Base-by-base conservation (phyloP, 352 stramenopile genomes). In the Phytophthora pinifolia region DNA sequence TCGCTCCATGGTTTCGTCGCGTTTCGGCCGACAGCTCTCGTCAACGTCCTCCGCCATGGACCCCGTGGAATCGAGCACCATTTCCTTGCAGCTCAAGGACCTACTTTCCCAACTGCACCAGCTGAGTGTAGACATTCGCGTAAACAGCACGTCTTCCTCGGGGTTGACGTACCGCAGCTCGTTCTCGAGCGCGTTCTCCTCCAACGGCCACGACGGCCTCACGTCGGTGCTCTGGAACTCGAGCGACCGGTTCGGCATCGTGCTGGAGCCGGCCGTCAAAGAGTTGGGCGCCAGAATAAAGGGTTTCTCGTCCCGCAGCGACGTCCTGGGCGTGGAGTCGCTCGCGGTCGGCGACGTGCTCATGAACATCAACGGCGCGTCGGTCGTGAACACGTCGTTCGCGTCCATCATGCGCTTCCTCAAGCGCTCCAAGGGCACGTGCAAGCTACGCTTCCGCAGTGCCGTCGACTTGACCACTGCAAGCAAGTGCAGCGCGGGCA, bases 211-310 rank as follows among this genome's bases (percentile, higher is more conserved):
- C 38, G 49, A 52, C 15, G 54, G 44, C 37, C 14, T 67, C 13
- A 81, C 69, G 18, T 79, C 78, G 0, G 74, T 91, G 22, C 61
- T 93, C 17, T 93, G 83, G 83, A 89, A 90, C 55, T 79, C 81
- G 1, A 73, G 64, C 10, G 83, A 91, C 59, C 81, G 83, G 30
- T 77, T 93, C n/a, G 83, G 83, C 6, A 68, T 93, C 34, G 52
- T 72, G 38, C 42, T 93, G 17, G 80, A 87, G 41, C 67, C 78
- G 2, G 54, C 72, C 3, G 41, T 56, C 6, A 76, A 82, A 41
- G 72, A 79, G 18, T 64, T 58, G 1, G 83, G 83, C 4, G 83
- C 81, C 2, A 62, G 72, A 14, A 89, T 91, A 69, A 83, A 79
- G 54, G 70, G 72, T 10, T 77, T 93, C 34, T 63, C 66, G n/a